Conservation (phyloP, 2,329 filamentous ascomycete species). For the Bimuria novae-zelandiae region DNA sequence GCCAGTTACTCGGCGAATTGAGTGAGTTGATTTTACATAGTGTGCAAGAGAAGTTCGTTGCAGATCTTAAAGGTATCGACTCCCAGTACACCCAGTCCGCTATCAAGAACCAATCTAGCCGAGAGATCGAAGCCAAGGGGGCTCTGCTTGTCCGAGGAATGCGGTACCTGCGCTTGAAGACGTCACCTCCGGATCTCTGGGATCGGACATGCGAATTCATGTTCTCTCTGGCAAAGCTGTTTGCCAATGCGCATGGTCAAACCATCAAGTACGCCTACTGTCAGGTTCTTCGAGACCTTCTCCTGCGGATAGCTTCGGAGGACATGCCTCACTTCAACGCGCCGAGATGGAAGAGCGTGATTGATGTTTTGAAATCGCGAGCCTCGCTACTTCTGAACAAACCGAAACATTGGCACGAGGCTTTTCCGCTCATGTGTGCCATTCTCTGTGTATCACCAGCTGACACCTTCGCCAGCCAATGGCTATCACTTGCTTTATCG, state of each 20-base stretch:
- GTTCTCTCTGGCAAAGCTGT: constrained; percentile 77
- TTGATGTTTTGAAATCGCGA: constrained; percentile 77
- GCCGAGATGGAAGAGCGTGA: constrained; percentile 84
- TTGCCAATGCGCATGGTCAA: constrained; percentile 82
- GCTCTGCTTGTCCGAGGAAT: constrained; percentile 89
- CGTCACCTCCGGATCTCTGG: constrained; percentile 76
- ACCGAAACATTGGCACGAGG: constrained; percentile 86
- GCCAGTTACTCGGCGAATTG: constrained; percentile 92
- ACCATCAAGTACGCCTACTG: constrained; percentile 94
- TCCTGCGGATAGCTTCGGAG: constrained; percentile 84
- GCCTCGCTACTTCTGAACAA: constrained; percentile 86
- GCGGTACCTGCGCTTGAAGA: constrained; percentile 81
- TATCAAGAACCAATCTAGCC: constrained; percentile 68
- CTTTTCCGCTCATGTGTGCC: constrained; percentile 85
- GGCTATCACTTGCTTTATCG: constrained; percentile 79
- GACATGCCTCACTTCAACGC: constrained; percentile 77
- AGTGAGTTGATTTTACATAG: constrained; percentile 87
- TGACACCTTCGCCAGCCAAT: constrained; percentile 82
- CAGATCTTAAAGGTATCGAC: constrained; percentile 78
- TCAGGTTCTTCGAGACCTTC: constrained; percentile 82
- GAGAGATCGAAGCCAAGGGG: constrained; percentile 77
- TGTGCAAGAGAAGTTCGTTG: constrained; percentile 80
- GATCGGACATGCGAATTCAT: constrained; percentile 88
- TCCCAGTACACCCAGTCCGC: constrained; percentile 78
- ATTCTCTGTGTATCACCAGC: constrained; percentile 85